A percentile compares a stretch with the other conserved stretches of the same genome.
Conservation (phyloP, 179 eudicot genomes). For the Spinacia oleracea region DNA sequence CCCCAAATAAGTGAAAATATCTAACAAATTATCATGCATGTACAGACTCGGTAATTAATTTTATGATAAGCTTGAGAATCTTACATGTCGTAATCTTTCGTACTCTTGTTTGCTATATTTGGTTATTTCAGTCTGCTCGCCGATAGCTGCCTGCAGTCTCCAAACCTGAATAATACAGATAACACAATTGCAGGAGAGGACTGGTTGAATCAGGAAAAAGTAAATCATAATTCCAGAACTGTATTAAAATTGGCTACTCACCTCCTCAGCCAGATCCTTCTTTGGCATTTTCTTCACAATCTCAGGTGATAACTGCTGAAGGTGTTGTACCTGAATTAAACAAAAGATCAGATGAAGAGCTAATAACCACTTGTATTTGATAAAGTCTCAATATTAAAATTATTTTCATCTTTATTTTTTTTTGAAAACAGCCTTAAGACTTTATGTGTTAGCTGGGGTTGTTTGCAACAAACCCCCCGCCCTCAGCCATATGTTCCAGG, state of each 20-base stretch:
- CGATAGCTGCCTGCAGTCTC: slow-evolving; percentile 97
- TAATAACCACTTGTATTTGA: not conserved
- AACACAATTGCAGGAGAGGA: not conserved
- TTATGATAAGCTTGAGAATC: slow-evolving; percentile 12
- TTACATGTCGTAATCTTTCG: slow-evolving; percentile 90
- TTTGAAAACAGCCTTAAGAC: not conserved
- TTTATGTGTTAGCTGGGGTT: not conserved
- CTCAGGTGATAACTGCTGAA: slow-evolving; percentile 87
- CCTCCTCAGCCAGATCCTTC: no score
- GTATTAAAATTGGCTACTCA: slow-evolving; percentile 37
- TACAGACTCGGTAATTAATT: no score
- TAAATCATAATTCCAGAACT: not conserved
- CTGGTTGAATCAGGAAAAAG: not conserved
- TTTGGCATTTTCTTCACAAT: slow-evolving; percentile 95
- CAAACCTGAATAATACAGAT: no score
- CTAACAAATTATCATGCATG: not conserved
- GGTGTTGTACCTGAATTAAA: slow-evolving; percentile 68
- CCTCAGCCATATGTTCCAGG: no score
- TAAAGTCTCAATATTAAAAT: not conserved
- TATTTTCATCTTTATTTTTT: not conserved
- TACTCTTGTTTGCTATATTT: slow-evolving; percentile 82
- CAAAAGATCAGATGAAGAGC: slow-evolving; percentile 11
- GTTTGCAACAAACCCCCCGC: not conserved
- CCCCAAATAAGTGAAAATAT: slow-evolving; percentile 18
- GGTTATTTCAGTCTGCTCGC: slow-evolving; percentile 89